Conservation (phyloP, 495 filamentous ascomycete species). For the Hypoxylon crocopeplum region DNA sequence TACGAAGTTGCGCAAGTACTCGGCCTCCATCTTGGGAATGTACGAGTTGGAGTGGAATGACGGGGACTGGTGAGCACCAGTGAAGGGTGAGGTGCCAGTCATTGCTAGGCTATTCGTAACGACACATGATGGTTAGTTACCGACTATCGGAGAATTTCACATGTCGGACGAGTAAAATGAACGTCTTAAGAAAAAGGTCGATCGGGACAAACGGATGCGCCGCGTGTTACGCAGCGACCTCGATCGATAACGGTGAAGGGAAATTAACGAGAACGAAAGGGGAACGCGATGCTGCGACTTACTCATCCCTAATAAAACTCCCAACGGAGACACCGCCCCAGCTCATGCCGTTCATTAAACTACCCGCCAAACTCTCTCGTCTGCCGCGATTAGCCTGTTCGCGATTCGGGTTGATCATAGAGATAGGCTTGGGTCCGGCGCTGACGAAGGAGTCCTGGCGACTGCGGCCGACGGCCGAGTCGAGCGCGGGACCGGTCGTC, state of each 20-base stretch:
- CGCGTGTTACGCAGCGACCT: slow-evolving; percentile 26
- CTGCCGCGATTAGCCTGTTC: slow-evolving; percentile 69
- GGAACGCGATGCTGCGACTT: slow-evolving; percentile 55
- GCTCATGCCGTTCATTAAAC: slow-evolving; percentile 92
- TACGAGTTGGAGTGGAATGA: slow-evolving; percentile 98
- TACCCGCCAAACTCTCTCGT: slow-evolving; percentile 85
- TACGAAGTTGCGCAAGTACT: slow-evolving; percentile 93
- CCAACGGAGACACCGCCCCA: slow-evolving; percentile 97
- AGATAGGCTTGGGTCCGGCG: slow-evolving; percentile 84
- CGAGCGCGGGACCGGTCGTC: slow-evolving; percentile 67
- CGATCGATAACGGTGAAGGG: slow-evolving; percentile 10
- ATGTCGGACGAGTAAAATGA: slow-evolving; percentile 22
- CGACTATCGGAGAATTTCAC: slow-evolving; percentile 25
- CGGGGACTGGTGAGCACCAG: slow-evolving; percentile 77
- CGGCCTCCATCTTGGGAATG: slow-evolving; percentile 94
- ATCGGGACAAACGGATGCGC: slow-evolving; percentile 31
- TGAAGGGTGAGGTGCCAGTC: slow-evolving; percentile 92
- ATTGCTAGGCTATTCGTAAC: slow-evolving; percentile 78
- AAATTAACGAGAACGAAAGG: not conserved
- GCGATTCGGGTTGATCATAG: slow-evolving; percentile 76
- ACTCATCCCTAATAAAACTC: slow-evolving; percentile 98
- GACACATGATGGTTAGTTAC: slow-evolving; percentile 32
- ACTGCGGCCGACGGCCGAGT: slow-evolving; percentile 59
- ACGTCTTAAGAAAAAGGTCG: slow-evolving; percentile 31
- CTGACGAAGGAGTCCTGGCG: slow-evolving; percentile 80